Conservation (phyloP, 1,284 basidiomycete genomes). For the Somion occarium region DNA sequence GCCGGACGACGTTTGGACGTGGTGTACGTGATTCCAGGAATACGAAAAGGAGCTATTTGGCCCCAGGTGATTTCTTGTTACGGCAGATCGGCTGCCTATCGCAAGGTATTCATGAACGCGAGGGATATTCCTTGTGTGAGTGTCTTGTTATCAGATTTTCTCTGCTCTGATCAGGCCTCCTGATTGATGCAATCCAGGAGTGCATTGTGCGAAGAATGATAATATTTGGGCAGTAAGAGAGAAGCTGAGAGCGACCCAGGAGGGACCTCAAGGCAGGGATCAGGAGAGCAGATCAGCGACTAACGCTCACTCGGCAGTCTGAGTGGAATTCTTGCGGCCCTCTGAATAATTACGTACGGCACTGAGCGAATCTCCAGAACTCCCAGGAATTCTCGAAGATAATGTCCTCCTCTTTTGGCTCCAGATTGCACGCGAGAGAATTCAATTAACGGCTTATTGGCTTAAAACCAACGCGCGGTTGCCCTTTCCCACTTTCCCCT, state of each 20-base stretch:
- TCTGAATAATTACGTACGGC: conserved; percentile 47
- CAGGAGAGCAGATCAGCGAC: no score
- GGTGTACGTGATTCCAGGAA: conserved; percentile 2
- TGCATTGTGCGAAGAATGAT: neutral
- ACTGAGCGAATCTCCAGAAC: conserved; percentile 19
- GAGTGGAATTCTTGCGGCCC: neutral
- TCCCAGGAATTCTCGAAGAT: conserved; percentile 47
- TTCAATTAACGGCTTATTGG: conserved; percentile 69
- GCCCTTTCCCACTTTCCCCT: conserved; percentile 56
- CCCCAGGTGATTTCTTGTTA: conserved; percentile 1
- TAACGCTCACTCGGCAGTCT: conserved; percentile 2
- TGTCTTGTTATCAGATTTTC: conserved; percentile 6
- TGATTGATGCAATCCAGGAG: neutral
- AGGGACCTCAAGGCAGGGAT: neutral
- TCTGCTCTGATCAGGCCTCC: neutral
- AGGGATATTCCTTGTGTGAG: conserved; percentile 2
- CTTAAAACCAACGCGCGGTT: conserved; percentile 63
- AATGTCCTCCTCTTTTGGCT: conserved; percentile 54
- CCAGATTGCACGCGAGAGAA: conserved; percentile 50
- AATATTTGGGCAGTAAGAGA: no score
- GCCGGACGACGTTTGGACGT: neutral
- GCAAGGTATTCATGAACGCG: neutral
- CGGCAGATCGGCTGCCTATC: conserved; percentile 11
- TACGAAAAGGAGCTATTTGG: neutral
- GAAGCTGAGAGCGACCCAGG: no score